Percentiles rank a stretch among this genome's conserved stretches.
These are phyloP conservation scores for Leccinum olivaceopallidum DNA, from an alignment of 768 basidiomycete genomes.

Conservation along the genomic window DNA sequence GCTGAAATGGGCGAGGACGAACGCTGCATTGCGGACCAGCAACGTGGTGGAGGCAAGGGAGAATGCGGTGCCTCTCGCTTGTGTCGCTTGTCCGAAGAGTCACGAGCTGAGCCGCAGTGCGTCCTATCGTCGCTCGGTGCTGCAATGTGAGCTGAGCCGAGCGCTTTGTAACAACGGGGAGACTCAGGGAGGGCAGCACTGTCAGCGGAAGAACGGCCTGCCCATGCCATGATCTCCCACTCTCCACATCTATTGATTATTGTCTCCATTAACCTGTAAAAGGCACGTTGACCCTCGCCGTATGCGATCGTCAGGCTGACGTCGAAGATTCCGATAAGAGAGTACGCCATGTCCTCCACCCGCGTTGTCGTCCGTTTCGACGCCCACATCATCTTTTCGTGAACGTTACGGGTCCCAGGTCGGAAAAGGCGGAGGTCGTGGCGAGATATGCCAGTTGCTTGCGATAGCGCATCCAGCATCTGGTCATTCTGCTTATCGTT, in stretches of 20 bases:
- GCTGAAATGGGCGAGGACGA: not conserved
- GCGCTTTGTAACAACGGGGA: slow-evolving; percentile 29
- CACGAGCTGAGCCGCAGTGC: not conserved
- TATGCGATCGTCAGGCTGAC: slow-evolving; percentile 36
- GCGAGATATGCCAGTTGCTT: slow-evolving; percentile 28
- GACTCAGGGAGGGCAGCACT: slow-evolving; percentile 34
- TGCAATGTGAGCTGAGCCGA: slow-evolving; percentile 5
- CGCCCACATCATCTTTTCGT: slow-evolving; percentile 35
- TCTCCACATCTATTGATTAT: slow-evolving; percentile 30
- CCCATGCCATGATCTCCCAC: slow-evolving; percentile 37
- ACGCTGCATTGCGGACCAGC: not conserved
- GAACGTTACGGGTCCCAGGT: slow-evolving; percentile 27
- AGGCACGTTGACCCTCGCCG: slow-evolving; percentile 35
- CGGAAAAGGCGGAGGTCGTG: slow-evolving; percentile 26
- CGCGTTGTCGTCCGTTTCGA: slow-evolving; percentile 35
- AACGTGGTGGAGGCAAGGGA: not conserved
- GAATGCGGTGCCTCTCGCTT: not conserved
- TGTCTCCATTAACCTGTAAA: slow-evolving; percentile 31
- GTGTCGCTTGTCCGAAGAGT: not conserved
- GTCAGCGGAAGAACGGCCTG: slow-evolving; percentile 26
- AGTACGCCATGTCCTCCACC: slow-evolving; percentile 35
- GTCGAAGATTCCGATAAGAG: slow-evolving; percentile 35
- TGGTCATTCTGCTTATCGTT: slow-evolving; percentile 29
- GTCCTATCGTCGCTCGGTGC: not conserved
- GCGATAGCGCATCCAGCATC: slow-evolving; percentile 27